Evolutionary conservation across 2,329 filamentous ascomycete species (phyloP), one percentile per base, ranked within the genome.

Genomic region (Sporothrix sp.): DNA sequence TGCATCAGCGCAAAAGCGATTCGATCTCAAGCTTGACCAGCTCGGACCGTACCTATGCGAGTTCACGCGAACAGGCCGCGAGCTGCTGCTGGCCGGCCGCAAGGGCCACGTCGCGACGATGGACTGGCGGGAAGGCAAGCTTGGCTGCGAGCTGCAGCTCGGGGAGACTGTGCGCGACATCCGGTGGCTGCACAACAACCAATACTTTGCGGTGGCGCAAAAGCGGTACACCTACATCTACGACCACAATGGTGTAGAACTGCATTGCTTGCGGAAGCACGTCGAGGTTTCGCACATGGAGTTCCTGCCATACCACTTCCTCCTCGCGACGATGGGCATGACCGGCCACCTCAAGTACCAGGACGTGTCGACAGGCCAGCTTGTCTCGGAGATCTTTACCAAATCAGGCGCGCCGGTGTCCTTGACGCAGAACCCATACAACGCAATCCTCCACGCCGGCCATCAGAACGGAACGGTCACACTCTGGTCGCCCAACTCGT

Each of bases 171-270:
- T 97, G 11, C 76, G 91, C 48, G 91, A 96, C 68, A 84, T 85
- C 23, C 84, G 83, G 63, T 98, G 89, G 86, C 74, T 97, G 60
- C 89, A 96, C 69, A 95, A 95, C 65, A 90, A 93, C 65, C 88
- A 95, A 59, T 85, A 81, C 68, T 96, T 97, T 68, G 91, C 91
- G 0, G 88, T 95, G 11, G 89, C 93, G 39, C 91, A 98, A 69
- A 96, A 95, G 74, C 93, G 91, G 68, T 85, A 93, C 59, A 87
- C 93, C 57, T 98, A 95, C 70, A 96, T 98, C 57, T 98, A 98
- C 71, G 93, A 96, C 62, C 76, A 81, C 52, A 79, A 87, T 51
- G 93, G 93, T 47, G 86, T 96, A 18, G 93, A 98, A 69, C 71
- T 98, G 50, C 93, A 98, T 66, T 90, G 87, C 63, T 70, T 98